Evolutionary conservation across 805 yeast genomes (phyloP).

Genomic region (Dipodascus albidus): DNA sequence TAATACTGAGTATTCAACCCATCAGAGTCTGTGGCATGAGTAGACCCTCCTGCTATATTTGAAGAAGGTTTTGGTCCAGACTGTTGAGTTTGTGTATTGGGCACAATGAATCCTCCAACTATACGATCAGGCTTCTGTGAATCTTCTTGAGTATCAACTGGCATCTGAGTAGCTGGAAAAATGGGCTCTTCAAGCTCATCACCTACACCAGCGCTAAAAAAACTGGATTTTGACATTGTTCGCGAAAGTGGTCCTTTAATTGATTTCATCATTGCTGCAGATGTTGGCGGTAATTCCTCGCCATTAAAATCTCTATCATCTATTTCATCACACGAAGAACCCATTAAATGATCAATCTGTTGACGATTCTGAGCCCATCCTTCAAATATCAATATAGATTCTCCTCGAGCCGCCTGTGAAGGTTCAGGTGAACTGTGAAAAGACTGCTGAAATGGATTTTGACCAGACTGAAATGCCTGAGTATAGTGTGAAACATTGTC

Average conservation of each 20-base stretch:
- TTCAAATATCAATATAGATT: not conserved
- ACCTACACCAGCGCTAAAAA: not conserved
- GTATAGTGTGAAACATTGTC: not conserved
- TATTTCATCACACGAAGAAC: not conserved
- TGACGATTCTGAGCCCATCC: not conserved
- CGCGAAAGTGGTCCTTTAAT: too few relatives aligned
- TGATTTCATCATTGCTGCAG: not conserved
- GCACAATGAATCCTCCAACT: not conserved
- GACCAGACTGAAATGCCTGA: not conserved
- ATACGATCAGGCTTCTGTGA: not conserved
- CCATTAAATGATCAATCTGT: not conserved
- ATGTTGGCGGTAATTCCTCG: not conserved
- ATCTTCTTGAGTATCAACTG: not conserved
- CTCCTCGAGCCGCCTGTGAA: not conserved
- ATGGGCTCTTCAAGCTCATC: not conserved
- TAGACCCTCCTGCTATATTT: not conserved
- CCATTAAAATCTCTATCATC: not conserved
- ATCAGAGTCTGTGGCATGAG: not conserved
- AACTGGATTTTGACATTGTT: not conserved
- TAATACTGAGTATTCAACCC: not conserved
- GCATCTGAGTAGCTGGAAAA: constrained; percentile 1
- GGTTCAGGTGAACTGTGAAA: not conserved
- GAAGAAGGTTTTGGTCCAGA: not conserved
- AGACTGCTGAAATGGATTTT: not conserved
- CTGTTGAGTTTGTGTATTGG: not conserved